phyloP scores from a whole-genome alignment of 306 rosid genomes.

The Oemleria cerasiformis region DNA sequence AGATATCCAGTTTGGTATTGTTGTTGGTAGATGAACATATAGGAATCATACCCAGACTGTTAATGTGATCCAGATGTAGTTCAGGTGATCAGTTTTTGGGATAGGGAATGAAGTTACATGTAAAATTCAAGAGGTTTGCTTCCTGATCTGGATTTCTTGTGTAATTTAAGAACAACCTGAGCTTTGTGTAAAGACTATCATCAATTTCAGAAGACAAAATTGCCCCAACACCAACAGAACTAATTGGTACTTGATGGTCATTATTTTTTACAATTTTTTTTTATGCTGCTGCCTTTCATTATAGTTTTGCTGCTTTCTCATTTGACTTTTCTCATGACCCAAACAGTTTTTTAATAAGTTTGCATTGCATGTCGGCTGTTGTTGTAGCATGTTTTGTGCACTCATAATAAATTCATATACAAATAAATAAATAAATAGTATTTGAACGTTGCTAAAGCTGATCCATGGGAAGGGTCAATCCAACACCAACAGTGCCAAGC shows the following conservation, averaged over 20 bases:
- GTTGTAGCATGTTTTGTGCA: neutral
- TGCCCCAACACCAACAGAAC: neutral
- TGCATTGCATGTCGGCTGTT: too few relatives aligned
- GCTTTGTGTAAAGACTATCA: constrained; percentile 33
- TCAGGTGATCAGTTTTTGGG: constrained; percentile 31
- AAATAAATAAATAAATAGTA: neutral
- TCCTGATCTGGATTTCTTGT: constrained; percentile 35
- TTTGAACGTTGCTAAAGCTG: neutral
- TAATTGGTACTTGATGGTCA: neutral
- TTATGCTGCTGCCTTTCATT: too few relatives aligned
- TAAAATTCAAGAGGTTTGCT: constrained; percentile 25
- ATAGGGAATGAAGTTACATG: constrained; percentile 19
- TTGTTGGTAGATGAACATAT: constrained; percentile 10
- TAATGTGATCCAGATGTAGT: constrained; percentile 27
- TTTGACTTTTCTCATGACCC: neutral
- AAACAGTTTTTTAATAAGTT: neutral
- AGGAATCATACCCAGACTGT: constrained; percentile 24
- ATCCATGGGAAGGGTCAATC: neutral
- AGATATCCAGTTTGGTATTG: constrained; percentile 17
- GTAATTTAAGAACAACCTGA: constrained; percentile 20
- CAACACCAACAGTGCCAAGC: neutral
- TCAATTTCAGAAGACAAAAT: constrained; percentile 25
- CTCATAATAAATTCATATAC: neutral
- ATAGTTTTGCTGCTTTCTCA: neutral
- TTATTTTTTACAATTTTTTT: too few relatives aligned